phyloP scores from a whole-genome alignment of 768 basidiomycete genomes.

The Scleroderma bovista region DNA sequence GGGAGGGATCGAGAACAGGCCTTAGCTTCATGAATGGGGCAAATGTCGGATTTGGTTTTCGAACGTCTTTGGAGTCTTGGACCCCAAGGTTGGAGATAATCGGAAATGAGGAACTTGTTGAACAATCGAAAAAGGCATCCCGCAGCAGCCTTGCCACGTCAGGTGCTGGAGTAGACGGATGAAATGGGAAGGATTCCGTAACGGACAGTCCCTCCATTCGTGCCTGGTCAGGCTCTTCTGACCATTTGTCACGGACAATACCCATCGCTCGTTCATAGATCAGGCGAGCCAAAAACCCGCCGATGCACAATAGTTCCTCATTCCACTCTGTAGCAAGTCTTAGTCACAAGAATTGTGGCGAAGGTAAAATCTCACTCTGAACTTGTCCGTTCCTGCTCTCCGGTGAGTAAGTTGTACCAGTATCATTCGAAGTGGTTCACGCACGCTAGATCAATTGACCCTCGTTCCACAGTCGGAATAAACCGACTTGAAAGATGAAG shows the following conservation, averaged over 20 bases:
- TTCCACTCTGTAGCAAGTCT: conserved; percentile 65
- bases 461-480: conserved; percentile 93
- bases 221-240: not conserved
- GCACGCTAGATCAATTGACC: conserved; percentile 83
- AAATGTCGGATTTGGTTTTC: conserved; percentile 64
- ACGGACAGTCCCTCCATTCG: conserved; percentile 52
- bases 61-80: conserved; percentile 56
- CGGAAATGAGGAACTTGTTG: conserved; percentile 45
- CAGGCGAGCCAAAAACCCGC: conserved; percentile 74
- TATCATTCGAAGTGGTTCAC: conserved; percentile 14
- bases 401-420: not conserved
- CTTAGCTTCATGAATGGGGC: conserved; percentile 66
- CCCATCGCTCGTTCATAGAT: conserved; percentile 81
- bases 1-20: conserved; percentile 45
- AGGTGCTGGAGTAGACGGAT: conserved; percentile 62
- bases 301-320: conserved; percentile 74
- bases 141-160: conserved; percentile 69
- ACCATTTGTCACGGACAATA: conserved; percentile 37
- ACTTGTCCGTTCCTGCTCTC: conserved; percentile 73
- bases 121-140: conserved; percentile 69
- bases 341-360: not conserved
- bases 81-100: conserved; percentile 78
- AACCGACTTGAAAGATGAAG: conserved; percentile 72
- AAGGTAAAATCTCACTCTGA: conserved; percentile 45
- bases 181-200: conserved; percentile 84